Evolutionary conservation across 257 asterid species (phyloP).

Genomic region (Capsicum baccatum): DNA sequence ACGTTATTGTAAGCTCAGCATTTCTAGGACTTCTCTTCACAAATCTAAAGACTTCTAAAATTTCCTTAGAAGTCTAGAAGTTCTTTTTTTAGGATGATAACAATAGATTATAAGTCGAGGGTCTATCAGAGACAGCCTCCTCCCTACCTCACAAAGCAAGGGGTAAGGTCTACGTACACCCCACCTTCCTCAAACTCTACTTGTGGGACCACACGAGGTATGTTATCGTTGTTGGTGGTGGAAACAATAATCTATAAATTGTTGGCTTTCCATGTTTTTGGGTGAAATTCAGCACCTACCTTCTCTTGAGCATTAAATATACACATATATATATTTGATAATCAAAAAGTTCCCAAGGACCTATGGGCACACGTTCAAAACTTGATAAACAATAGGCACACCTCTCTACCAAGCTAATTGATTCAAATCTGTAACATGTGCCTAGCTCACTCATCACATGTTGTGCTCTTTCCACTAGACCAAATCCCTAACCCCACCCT

Average conservation of each 20-base stretch:
- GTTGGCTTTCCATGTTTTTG: background rate
- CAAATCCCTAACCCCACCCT: background rate
- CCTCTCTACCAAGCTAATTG: background rate
- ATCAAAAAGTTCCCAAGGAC: background rate
- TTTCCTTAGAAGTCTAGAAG: background rate
- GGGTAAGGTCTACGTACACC: too few species aligned
- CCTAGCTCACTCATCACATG: background rate
- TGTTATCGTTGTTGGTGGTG: too few species aligned
- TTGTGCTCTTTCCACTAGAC: background rate
- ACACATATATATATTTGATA: background rate
- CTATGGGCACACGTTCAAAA: background rate
- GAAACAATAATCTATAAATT: background rate
- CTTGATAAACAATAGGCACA: background rate
- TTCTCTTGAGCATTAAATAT: background rate
- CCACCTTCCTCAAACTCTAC: too few species aligned
- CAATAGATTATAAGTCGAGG: background rate
- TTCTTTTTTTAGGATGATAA: background rate
- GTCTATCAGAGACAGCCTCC: background rate
- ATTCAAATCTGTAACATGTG: background rate
- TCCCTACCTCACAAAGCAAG: too few species aligned
- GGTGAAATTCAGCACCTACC: background rate
- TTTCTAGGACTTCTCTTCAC: background rate
- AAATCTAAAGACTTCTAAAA: background rate
- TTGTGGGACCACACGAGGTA: too few species aligned
- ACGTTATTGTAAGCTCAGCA: too few species aligned